Evolutionary conservation across 2,329 filamentous ascomycete genomes (phyloP).

Genomic region (Alternaria hordeiaustralica): DNA sequence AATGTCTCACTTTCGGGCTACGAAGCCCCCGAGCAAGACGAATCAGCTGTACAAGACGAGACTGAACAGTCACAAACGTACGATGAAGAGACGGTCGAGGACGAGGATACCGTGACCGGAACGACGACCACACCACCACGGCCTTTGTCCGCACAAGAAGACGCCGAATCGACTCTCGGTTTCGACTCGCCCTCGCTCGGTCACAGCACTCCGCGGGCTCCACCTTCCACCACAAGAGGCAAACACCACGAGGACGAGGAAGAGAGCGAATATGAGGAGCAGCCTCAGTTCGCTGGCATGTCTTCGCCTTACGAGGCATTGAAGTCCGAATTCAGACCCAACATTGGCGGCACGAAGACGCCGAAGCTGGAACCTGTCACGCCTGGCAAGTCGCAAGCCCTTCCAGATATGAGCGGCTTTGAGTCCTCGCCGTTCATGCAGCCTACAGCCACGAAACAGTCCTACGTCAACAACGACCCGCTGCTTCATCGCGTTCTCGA

Average conservation of each 20-base stretch:
- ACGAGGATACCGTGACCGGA: conserved; percentile 39
- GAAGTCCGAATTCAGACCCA: conserved; percentile 71
- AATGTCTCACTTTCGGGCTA: conserved; percentile 97
- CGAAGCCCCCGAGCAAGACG: conserved; percentile 73
- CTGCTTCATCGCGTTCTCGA: conserved; percentile 91
- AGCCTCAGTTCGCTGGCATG: conserved; percentile 66
- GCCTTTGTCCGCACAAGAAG: conserved; percentile 44
- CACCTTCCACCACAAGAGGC: conserved; percentile 29
- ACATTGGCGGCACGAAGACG: conserved; percentile 58
- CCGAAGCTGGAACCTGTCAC: conserved; percentile 44
- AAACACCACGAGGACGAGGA: conserved; percentile 15
- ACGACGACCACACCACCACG: conserved; percentile 54
- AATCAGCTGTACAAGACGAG: conserved; percentile 59
- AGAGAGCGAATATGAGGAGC: conserved; percentile 25
- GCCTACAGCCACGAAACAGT: conserved; percentile 44
- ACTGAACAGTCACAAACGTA: conserved; percentile 47
- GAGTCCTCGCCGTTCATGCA: conserved; percentile 61
- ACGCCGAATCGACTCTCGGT: conserved; percentile 66
- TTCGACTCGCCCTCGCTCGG: conserved; percentile 65
- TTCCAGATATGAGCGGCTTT: conserved; percentile 53
- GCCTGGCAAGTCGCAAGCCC: conserved; percentile 41
- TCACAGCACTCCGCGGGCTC: conserved; percentile 66
- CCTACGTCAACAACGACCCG: conserved; percentile 66
- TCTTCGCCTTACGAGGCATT: conserved; percentile 79
- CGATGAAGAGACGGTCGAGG: conserved; percentile 54